Percentiles rank a stretch among this genome's conserved stretches.
Conservation (phyloP, 129 eudicot genomes). For the Silybum marianum region DNA sequence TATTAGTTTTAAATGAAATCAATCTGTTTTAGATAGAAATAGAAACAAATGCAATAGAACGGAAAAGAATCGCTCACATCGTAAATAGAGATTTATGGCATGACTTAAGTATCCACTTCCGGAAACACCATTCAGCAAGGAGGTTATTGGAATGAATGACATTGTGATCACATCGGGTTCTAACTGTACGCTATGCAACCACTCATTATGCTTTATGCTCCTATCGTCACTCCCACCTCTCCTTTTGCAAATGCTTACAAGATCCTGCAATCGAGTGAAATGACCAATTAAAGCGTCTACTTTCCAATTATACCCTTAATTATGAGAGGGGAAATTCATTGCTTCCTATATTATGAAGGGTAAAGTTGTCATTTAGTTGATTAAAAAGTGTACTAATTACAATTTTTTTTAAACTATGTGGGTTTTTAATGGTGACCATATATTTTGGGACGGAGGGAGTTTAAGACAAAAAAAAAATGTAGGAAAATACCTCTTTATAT, state of each 20-base stretch:
- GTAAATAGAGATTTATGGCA: conserved; percentile 92
- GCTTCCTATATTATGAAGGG: background rate
- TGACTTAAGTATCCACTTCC: conserved; percentile 98
- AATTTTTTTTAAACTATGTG: background rate
- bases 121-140: conserved; percentile 83
- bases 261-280: conserved; percentile 53
- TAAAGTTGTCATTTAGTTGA: background rate
- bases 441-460: background rate
- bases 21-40: background rate
- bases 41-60: conserved; percentile 1
- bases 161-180: conserved; percentile 98
- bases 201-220: conserved; percentile 62
- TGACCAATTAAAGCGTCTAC: conserved; percentile 5
- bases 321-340: background rate
- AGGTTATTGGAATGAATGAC: conserved; percentile 96
- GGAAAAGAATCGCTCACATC: conserved; percentile 59
- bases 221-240: conserved; percentile 84
- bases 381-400: background rate
- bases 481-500: conserved; percentile 71
- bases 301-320: background rate
- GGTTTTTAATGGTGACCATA: background rate
- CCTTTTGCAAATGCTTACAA: conserved; percentile 83
- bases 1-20: background rate
- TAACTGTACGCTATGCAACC: conserved; percentile 84
- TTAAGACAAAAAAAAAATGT: too few relatives aligned